phyloP scores from a whole-genome alignment of 1,284 basidiomycete species.

The Tylopilus orsonianus region DNA sequence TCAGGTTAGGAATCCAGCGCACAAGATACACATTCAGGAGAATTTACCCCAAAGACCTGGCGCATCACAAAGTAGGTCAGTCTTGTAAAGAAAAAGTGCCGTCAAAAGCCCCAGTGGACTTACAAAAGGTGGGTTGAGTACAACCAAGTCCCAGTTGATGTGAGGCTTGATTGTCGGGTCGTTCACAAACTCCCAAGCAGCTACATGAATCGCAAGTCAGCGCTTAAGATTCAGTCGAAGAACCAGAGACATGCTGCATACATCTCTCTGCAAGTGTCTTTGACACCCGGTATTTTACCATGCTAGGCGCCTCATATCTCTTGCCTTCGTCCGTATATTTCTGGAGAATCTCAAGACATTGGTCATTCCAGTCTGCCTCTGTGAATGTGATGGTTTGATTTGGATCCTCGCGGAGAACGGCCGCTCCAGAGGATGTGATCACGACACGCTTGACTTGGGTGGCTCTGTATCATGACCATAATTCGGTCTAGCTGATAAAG shows the following conservation, averaged over 20 bases:
- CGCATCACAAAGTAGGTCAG: neutral
- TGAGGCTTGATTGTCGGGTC: constrained; percentile 43
- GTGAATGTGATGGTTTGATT: constrained; percentile 32
- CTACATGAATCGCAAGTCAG: constrained; percentile 20
- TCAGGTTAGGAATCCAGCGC: constrained; percentile 1
- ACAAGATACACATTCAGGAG: neutral
- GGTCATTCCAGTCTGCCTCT: constrained; percentile 67
- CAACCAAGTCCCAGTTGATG: constrained; percentile 53
- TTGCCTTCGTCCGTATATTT: constrained; percentile 52
- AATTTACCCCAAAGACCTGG: constrained; percentile 39
- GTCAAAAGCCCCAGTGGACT: constrained; percentile 17
- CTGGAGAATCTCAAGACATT: constrained; percentile 51
- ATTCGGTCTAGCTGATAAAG: neutral
- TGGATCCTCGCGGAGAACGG: constrained; percentile 40
- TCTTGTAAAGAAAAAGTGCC: neutral
- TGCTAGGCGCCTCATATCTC: constrained; percentile 38
- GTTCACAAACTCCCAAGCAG: constrained; percentile 59
- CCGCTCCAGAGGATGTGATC: constrained; percentile 57
- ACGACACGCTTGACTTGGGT: constrained; percentile 62
- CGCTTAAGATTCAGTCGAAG: neutral
- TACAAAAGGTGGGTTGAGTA: constrained; percentile 59
- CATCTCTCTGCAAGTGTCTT: constrained; percentile 73
- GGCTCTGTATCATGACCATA: constrained; percentile 22
- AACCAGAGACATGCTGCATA: constrained; percentile 14
- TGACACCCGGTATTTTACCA: constrained; percentile 54